Evolutionary conservation across 768 basidiomycete species (phyloP).

Genomic region (Rossbeevera mucosa): DNA sequence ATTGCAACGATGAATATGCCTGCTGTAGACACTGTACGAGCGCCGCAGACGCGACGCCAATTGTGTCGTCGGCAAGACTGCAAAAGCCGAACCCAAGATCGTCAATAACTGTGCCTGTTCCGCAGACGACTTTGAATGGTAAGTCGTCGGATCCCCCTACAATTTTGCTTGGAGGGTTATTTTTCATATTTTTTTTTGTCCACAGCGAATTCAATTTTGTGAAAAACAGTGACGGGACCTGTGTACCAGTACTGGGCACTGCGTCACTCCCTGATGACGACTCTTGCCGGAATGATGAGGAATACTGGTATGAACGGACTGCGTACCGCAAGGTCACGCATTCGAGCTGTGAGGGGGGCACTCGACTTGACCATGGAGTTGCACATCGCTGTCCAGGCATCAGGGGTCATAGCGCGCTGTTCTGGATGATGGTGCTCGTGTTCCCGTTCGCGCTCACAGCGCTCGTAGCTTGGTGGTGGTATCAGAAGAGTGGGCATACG

Average conservation of each 20-base stretch:
- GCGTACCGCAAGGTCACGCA: conserved; percentile 87
- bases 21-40: conserved; percentile 76
- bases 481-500: conserved; percentile 63
- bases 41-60: conserved; percentile 74
- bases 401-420: conserved; percentile 63
- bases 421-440: conserved; percentile 78
- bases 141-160: conserved; percentile 30
- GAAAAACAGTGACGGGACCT: conserved; percentile 63
- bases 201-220: conserved; percentile 88
- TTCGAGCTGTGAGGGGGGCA: conserved; percentile 81
- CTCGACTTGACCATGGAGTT: conserved; percentile 70
- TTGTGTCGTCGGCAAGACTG: conserved; percentile 77
- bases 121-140: conserved; percentile 91
- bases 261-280: conserved; percentile 57
- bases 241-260: conserved; percentile 73
- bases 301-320: conserved; percentile 93
- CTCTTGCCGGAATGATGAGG: conserved; percentile 55
- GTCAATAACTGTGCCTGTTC: conserved; percentile 72
- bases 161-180: background rate
- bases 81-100: conserved; percentile 47
- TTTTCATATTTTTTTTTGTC: background rate
- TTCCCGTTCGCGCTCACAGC: conserved; percentile 76
- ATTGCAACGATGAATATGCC: background rate
- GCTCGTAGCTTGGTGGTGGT: conserved; percentile 78
- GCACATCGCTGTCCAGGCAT: conserved; percentile 81